phyloP scores from a whole-genome alignment of 176 grass and related monocot genomes.

The Luzula sylvatica region DNA sequence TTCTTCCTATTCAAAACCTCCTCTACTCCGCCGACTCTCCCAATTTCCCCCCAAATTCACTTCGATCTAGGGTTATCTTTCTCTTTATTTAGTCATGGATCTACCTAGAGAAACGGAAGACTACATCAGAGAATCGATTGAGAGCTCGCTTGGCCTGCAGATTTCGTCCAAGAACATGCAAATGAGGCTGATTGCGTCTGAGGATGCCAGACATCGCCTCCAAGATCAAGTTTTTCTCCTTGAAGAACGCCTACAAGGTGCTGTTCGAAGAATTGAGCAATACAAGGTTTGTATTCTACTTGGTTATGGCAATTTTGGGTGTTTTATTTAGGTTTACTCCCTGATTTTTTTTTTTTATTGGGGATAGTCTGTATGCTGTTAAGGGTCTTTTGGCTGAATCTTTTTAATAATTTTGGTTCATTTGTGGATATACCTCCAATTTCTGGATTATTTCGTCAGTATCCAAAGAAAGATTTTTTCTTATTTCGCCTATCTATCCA shows the following conservation, averaged over 20 bases:
- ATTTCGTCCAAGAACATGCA: conserved; percentile 52
- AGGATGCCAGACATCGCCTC: conserved; percentile 61
- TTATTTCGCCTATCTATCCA: too few species aligned
- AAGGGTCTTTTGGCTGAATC: neutral
- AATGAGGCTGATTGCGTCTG: conserved; percentile 60
- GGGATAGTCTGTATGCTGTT: too few species aligned
- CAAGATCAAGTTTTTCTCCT: conserved; percentile 74
- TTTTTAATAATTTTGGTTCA: neutral
- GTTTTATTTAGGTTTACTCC: too few species aligned
- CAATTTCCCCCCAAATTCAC: neutral
- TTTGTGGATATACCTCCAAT: too few species aligned
- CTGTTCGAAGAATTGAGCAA: conserved; percentile 30
- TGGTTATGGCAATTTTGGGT: neutral
- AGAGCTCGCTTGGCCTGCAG: conserved; percentile 60
- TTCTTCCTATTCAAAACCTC: neutral
- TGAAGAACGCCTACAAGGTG: conserved; percentile 42
- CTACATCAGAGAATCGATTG: conserved; percentile 66
- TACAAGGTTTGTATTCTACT: conserved; percentile 22
- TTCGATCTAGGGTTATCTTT: conserved; percentile 8
- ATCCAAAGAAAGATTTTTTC: too few species aligned
- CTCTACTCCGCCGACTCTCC: neutral
- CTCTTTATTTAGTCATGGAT: conserved; percentile 8
- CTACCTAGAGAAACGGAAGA: conserved; percentile 38
- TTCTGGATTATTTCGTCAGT: too few species aligned
- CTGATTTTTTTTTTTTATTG: neutral